Conservation (phyloP, 371 early-diverging fungal species). For the Conidiobolus incongruus region DNA sequence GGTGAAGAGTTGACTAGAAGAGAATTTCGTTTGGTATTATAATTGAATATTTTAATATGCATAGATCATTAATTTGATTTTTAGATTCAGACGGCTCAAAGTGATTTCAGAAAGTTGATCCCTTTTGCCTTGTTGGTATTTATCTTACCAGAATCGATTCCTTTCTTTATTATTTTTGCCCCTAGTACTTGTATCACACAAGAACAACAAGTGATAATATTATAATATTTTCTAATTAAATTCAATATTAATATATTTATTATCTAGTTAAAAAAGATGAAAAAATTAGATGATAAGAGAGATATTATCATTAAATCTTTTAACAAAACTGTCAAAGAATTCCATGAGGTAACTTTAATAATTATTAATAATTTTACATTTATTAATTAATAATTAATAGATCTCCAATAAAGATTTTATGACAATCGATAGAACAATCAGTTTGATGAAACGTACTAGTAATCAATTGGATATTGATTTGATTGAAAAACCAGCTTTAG, state of each 20-base stretch:
- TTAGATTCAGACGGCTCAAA: constrained; percentile 20
- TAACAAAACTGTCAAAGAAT: constrained; percentile 8
- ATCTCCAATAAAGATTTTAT: background rate
- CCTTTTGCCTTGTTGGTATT: constrained; percentile 28
- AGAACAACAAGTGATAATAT: constrained; percentile 21
- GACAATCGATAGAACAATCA: background rate
- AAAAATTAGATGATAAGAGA: constrained; percentile 25
- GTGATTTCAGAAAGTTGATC: constrained; percentile 25
- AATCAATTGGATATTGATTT: background rate
- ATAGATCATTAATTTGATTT: background rate
- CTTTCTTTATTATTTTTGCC: constrained; percentile 26
- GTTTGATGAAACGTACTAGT: background rate
- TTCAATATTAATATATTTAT: background rate
- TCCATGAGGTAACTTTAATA: background rate
- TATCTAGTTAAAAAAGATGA: constrained; percentile 23
- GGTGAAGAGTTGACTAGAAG: constrained; percentile 19
- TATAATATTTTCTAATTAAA: background rate
- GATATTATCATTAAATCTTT: constrained; percentile 22
- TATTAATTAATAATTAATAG: background rate
- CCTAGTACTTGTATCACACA: constrained; percentile 34
- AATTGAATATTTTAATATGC: constrained; percentile 3
- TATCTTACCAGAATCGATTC: constrained; percentile 37
- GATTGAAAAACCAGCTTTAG: background rate
- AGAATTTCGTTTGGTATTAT: constrained; percentile 25
- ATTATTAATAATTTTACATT: background rate